Base-by-base conservation (phyloP, 2,329 filamentous ascomycete species). In the Colletotrichum tamarilloi region DNA sequence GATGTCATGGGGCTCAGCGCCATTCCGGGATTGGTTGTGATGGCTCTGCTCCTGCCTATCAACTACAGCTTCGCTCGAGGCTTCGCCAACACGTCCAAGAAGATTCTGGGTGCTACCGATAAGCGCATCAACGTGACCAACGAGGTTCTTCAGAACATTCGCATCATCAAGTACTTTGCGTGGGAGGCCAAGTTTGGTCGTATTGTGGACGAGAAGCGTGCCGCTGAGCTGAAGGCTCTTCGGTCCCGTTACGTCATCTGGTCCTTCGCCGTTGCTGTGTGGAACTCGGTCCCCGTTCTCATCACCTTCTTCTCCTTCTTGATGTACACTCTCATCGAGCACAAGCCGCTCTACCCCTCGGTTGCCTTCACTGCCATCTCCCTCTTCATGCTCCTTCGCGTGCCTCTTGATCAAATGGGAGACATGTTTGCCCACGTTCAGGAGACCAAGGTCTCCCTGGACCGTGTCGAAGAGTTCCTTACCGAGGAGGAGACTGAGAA, bases 361-460 rank as follows among this genome's bases (percentile, higher is more conserved):
- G 89, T 98, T 74, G 97, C 97, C 4, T 99, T 99, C 83, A 98
- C 97, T 2, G 95, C 97, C 49, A 92, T 99, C 67, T 98, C 97
- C 0, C 92, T 99, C 76, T 99, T 99, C 82, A 95, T 95, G 81
- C 91, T 99, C 53, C 91, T 99, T 16, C 92, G 97, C 60, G 94
- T 98, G 66, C 97, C 97, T 5, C 87, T 99, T 58, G 97, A 99
- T 81, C 96, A 98, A 84, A 89, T 99, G 67, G 97, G 97, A 63
- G 97, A 99, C 82, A 99, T 99, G 97, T 93, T 98, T 79, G 97
- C 97, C 12, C 97, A 98, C 84, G 95, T 99, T 4, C 95, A 98
- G 84, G 97, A 99, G 83, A 94, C 95, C 28, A 97, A 97, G 84
- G 96, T 99, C 24, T 99, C 97, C 0, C 92, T 99, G 64, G 95